Percentiles rank a stretch among this genome's conserved stretches.
These are phyloP conservation scores for Salix dunnii DNA, from an alignment of 345 rosid genomes.

Conservation along the genomic window DNA sequence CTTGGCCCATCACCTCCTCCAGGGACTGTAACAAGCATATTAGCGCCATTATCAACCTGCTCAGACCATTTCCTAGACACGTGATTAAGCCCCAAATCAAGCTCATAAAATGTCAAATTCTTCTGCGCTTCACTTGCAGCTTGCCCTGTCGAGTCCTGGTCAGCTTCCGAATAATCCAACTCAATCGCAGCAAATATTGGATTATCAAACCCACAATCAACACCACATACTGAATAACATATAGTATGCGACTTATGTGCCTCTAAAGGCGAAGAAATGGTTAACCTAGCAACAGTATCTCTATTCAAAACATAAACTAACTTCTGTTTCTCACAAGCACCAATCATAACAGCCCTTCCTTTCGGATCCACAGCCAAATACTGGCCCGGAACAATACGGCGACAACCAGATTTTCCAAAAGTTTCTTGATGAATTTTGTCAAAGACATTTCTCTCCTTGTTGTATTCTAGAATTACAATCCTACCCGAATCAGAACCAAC, in stretches of 20 bases:
- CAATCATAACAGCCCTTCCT: constrained; percentile 92
- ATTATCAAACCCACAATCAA: constrained; percentile 94
- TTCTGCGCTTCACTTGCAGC: constrained; percentile 92
- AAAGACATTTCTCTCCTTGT: constrained; percentile 76
- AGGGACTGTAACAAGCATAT: constrained; percentile 96
- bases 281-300: constrained; percentile 90
- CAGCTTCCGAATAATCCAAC: constrained; percentile 94
- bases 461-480: constrained; percentile 84
- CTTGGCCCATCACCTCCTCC: constrained; percentile 98
- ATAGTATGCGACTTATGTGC: constrained; percentile 93
- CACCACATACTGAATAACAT: constrained; percentile 80
- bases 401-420: constrained; percentile 90
- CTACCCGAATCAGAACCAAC: constrained; percentile 99
- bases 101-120: constrained; percentile 90
- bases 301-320: constrained; percentile 89
- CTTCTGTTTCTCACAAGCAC: constrained; percentile 97
- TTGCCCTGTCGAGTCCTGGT: constrained; percentile 84
- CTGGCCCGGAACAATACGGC: constrained; percentile 96
- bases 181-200: constrained; percentile 91
- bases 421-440: constrained; percentile 95
- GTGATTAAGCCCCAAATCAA: constrained; percentile 92
- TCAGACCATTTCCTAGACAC: constrained; percentile 98
- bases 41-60: constrained; percentile 92
- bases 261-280: constrained; percentile 94
- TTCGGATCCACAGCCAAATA: constrained; percentile 88